Evolutionary conservation across 441 rosid genomes (phyloP), one percentile per base, ranked within the genome.

Genomic region (Corymbia calophylla): DNA sequence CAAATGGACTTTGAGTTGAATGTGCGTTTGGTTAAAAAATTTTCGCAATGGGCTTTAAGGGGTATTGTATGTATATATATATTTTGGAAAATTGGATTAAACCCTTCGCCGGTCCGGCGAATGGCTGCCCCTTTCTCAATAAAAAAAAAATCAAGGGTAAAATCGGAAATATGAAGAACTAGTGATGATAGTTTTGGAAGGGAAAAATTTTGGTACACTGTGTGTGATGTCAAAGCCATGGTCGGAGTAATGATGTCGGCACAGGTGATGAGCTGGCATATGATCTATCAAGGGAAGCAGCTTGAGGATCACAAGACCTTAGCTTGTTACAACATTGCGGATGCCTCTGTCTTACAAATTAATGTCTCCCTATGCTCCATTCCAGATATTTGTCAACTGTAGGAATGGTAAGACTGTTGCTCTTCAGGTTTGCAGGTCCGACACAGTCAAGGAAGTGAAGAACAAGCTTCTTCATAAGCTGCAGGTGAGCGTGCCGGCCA

Each of bases 231-330:
- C 90, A 91, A 92, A 88, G 91, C 82, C 44, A 90, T 93, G 5
- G 88, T 88, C 56, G 91, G 87, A 27, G 18, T 88, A 51, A 89
- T 87, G 88, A 39, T 84, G 56, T 89, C 89, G 35, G 19, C 29
- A 68, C 68, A 91, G 7, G 58, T 47, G 29, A 68, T 54, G 54
- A 14, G 70, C 27, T 44, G 12, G 60, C 7, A 15, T 58, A 51
- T 94, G 44, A 39, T 80, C 60, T 85, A 88, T 86, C 35, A 27
- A 7, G 93, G 92, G 58, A 86, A 88, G 89, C 68, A 86, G 89
- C 94, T 94, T 27, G 92, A 90, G 60, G 93, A 88, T 87, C 88
- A 64, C 48, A 91, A 90, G 88, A 88, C 88, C 47, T 88, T 94
- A 91, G 94, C 93, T 86, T 91, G 64, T 66, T 90, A 90, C 21